These are phyloP conservation scores for Colletotrichum tanaceti DNA, from an alignment of 2,329 filamentous ascomycete genomes.

Conservation along the genomic window DNA sequence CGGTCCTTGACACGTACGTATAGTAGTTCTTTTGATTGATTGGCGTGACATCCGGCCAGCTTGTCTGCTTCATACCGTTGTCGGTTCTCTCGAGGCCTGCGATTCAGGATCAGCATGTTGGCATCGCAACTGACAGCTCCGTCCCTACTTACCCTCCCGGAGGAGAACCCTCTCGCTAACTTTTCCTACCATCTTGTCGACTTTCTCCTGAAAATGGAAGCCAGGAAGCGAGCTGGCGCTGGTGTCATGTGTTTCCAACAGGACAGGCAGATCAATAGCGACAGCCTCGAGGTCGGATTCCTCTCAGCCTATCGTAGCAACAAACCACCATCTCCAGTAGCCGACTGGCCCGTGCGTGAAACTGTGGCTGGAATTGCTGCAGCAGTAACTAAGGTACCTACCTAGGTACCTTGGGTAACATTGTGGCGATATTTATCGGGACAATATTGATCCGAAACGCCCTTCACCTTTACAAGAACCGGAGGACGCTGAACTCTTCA, in stretches of 20 bases:
- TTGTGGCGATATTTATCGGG: too few species aligned
- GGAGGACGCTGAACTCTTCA: neutral
- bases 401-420: too few species aligned
- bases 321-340: conserved; percentile 21
- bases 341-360: conserved; percentile 17
- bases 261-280: conserved; percentile 10
- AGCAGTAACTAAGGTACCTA: too few species aligned
- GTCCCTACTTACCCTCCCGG: conserved; percentile 64
- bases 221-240: conserved; percentile 16
- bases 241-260: conserved; percentile 21
- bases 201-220: conserved; percentile 24
- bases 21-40: conserved; percentile 99
- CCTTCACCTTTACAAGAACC: too few species aligned
- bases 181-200: conserved; percentile 67
- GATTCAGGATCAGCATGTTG: conserved; percentile 36
- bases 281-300: conserved; percentile 30
- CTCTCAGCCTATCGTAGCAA: conserved; percentile 33
- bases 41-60: conserved; percentile 89
- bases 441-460: neutral
- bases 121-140: conserved; percentile 9
- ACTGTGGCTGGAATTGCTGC: neutral
- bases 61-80: conserved; percentile 96
- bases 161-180: conserved; percentile 74
- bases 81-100: conserved; percentile 94
- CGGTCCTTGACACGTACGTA: conserved; percentile 69